These are phyloP conservation scores for Castanospermum australe DNA, from an alignment of 306 rosid species.

Conservation along the genomic window DNA sequence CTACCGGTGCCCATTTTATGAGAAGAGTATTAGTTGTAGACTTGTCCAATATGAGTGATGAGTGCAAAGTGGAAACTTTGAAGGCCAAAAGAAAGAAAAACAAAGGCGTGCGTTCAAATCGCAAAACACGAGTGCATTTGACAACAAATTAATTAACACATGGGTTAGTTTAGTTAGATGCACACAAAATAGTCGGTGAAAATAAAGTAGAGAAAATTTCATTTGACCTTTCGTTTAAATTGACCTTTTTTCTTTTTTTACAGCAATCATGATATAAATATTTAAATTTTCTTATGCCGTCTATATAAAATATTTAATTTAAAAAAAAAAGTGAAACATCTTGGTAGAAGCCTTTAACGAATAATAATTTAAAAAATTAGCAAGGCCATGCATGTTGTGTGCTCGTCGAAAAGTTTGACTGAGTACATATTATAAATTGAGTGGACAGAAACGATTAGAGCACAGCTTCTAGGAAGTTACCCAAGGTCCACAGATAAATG, in stretches of 20 bases:
- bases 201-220: background rate
- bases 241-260: background rate
- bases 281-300: background rate
- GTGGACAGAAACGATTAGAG: background rate
- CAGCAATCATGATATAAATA: background rate
- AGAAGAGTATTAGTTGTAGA: background rate
- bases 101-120: background rate
- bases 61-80: background rate
- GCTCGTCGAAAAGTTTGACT: background rate
- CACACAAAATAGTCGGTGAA: background rate
- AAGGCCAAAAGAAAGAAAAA: background rate
- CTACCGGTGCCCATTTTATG: background rate
- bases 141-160: background rate
- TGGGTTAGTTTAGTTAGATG: background rate
- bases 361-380: background rate
- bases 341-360: background rate
- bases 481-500: slow-evolving; percentile 1
- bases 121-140: background rate
- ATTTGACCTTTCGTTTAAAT: background rate
- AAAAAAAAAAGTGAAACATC: background rate
- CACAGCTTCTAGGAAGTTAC: slow-evolving; percentile 28
- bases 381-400: background rate
- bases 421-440: background rate
- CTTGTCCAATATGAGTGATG: background rate
- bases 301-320: too few species aligned